A percentile compares a stretch with the other conserved stretches of the same genome.
These are phyloP conservation scores for Nemania abortiva DNA, from an alignment of 2,329 filamentous ascomycete species.

Conservation along the genomic window DNA sequence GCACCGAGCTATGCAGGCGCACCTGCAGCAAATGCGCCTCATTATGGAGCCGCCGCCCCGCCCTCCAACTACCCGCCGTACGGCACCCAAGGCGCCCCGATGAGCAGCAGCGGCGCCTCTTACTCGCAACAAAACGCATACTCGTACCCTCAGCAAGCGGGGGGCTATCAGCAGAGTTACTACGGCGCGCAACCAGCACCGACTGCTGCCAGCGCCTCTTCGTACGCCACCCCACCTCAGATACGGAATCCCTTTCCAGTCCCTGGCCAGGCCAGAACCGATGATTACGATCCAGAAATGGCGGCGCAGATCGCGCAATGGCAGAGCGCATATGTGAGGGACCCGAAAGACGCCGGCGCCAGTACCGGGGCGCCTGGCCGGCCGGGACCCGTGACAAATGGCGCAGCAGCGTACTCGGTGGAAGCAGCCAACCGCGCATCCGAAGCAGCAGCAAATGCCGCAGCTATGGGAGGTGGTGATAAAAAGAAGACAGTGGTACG, in stretches of 20 bases:
- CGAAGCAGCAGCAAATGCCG: slow-evolving; percentile 56
- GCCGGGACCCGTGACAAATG: slow-evolving; percentile 46
- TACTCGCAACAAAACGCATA: slow-evolving; percentile 43
- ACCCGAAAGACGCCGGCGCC: slow-evolving; percentile 64
- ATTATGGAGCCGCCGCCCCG: slow-evolving; percentile 58
- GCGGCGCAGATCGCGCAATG: slow-evolving; percentile 94
- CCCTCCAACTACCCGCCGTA: slow-evolving; percentile 55
- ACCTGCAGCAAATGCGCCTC: slow-evolving; percentile 54
- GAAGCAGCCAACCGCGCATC: slow-evolving; percentile 49
- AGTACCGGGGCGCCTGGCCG: slow-evolving; percentile 40
- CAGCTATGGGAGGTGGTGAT: slow-evolving; percentile 62
- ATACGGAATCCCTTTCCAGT: slow-evolving; percentile 86
- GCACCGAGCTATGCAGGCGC: slow-evolving; percentile 54
- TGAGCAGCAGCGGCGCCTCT: slow-evolving; percentile 40
- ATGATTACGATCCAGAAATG: slow-evolving; percentile 78
- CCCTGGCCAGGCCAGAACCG: slow-evolving; percentile 61
- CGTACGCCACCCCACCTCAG: slow-evolving; percentile 70
- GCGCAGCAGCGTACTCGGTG: slow-evolving; percentile 55
- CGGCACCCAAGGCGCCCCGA: slow-evolving; percentile 48
- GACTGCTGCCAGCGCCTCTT: slow-evolving; percentile 52
- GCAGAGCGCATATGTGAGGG: slow-evolving; percentile 84
- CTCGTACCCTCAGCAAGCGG: slow-evolving; percentile 49
- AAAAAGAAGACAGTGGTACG: slow-evolving; percentile 90
- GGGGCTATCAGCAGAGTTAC: slow-evolving; percentile 51
- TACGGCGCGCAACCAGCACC: slow-evolving; percentile 48